Evolutionary conservation across 2,329 filamentous ascomycete genomes (phyloP).

Genomic region (Nectriaceae sp.): DNA sequence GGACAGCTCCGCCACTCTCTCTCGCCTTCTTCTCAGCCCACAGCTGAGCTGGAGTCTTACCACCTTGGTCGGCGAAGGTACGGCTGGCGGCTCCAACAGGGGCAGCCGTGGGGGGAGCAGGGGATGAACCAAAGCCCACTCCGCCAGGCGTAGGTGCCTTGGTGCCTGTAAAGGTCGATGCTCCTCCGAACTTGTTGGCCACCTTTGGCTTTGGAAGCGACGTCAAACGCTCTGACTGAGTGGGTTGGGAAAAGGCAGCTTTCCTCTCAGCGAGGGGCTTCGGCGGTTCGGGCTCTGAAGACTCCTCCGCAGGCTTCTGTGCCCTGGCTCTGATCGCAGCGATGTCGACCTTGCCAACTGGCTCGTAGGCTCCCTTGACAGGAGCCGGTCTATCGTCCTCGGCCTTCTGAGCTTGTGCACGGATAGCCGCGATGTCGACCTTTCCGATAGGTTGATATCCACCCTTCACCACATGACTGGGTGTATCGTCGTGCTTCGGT

Average conservation of each 20-base stretch:
- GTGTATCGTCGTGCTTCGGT: constrained; percentile 45
- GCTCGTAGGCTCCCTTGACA: constrained; percentile 93
- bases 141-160: constrained; percentile 81
- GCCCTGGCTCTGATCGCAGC: constrained; percentile 86
- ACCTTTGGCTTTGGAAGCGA: constrained; percentile 93
- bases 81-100: constrained; percentile 81
- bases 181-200: constrained; percentile 79
- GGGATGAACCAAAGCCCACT: constrained; percentile 62
- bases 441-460: constrained; percentile 94
- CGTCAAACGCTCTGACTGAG: constrained; percentile 76
- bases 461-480: constrained; percentile 72
- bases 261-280: constrained; percentile 75
- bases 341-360: constrained; percentile 95
- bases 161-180: constrained; percentile 77
- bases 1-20: constrained; percentile 57
- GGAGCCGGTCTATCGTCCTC: constrained; percentile 79
- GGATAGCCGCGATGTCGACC: constrained; percentile 93
- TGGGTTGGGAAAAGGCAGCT: constrained; percentile 64
- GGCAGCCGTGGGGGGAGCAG: constrained; percentile 52
- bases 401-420: constrained; percentile 68
- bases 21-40: constrained; percentile 98
- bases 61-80: constrained; percentile 91
- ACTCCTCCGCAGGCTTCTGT: constrained; percentile 52
- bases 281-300: constrained; percentile 36
- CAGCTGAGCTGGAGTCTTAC: constrained; percentile 93